These are phyloP conservation scores for Fraxinus greggii DNA, from an alignment of 305 asterid species.

Conservation along the genomic window DNA sequence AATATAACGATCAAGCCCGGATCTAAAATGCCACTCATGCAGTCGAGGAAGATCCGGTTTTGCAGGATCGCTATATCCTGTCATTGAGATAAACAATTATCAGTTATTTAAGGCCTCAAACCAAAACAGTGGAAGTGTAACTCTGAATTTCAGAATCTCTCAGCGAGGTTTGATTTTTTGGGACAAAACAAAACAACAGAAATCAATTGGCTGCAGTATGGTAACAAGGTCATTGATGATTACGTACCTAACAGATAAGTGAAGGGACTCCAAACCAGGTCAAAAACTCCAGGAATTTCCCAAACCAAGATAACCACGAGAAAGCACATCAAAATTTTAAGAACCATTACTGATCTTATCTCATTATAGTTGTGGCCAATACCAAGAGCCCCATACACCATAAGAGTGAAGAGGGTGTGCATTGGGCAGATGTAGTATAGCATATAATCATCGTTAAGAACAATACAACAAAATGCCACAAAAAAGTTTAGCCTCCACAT, in stretches of 20 bases:
- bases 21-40: conserved; percentile 96
- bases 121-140: not conserved
- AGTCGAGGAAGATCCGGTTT: conserved; percentile 85
- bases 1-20: conserved; percentile 95
- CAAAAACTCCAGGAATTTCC: conserved; percentile 97
- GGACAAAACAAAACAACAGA: not conserved
- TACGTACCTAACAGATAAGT: conserved; percentile 59
- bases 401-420: conserved; percentile 88
- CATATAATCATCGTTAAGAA: conserved; percentile 63
- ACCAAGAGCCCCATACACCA: conserved; percentile 90
- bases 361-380: conserved; percentile 45
- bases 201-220: conserved; percentile 11
- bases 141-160: not conserved
- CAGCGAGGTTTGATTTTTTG: not conserved
- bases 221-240: conserved; percentile 9
- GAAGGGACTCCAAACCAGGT: conserved; percentile 75
- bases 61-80: conserved; percentile 91
- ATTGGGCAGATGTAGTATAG: conserved; percentile 88
- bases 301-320: conserved; percentile 84
- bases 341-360: conserved; percentile 72
- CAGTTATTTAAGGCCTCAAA: conserved; percentile 10
- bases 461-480: conserved; percentile 81
- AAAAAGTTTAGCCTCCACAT: conserved; percentile 99
- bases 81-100: conserved; percentile 20
- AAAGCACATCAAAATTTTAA: conserved; percentile 69